Evolutionary conservation across 495 filamentous ascomycete genomes (phyloP), one percentile per base, ranked within the genome.

Genomic region (Neurospora tetraspora): DNA sequence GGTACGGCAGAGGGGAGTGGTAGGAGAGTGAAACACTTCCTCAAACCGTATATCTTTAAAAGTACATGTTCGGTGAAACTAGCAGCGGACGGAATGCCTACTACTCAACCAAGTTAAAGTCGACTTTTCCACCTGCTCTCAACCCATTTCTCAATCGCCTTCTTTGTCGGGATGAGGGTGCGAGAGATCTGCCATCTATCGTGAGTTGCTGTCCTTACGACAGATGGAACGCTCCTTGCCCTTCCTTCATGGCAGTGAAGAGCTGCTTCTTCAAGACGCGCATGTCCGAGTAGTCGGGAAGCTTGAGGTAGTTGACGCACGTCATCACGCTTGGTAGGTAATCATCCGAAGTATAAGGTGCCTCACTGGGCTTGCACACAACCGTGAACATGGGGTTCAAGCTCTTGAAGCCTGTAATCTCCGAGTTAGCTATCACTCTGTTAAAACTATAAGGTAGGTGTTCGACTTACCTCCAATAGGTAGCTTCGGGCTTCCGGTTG

Each of bases 311-410:
- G 80, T 99, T 99, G 80, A 97, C 96, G 81, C 96, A 98, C 61
- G 96, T 99, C 96, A 99, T 99, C 78, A 98, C 96, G 77, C 94
- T 98, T 34, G 96, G 94, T 40, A 99, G 86, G 76, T 98, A 98
- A 82, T 98, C 96, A 79, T 99, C 96, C 4, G 96, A 96, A 9
- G 91, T 92, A 81, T 94, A 96, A 3, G 96, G 96, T 9, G 93
- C 90, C 77, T 99, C 96, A 83, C 93, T 97, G 8, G 96, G 95
- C 81, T 97, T 97, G 85, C 96, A 98, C 20, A 99, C 96, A 47
- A 99, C 96, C 10, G 96, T 99, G 79, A 99, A 97, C 87, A 98
- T 96, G 8, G 96, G 96, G 4, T 93, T 98, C 42, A 99, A 88
- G 81, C 89, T 91, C 85, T 96, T 97, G 89, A 99, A 99, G 68